These are phyloP conservation scores for Yamadazyma trypodendri DNA, from an alignment of 1,139 yeast species.

Conservation along the genomic window DNA sequence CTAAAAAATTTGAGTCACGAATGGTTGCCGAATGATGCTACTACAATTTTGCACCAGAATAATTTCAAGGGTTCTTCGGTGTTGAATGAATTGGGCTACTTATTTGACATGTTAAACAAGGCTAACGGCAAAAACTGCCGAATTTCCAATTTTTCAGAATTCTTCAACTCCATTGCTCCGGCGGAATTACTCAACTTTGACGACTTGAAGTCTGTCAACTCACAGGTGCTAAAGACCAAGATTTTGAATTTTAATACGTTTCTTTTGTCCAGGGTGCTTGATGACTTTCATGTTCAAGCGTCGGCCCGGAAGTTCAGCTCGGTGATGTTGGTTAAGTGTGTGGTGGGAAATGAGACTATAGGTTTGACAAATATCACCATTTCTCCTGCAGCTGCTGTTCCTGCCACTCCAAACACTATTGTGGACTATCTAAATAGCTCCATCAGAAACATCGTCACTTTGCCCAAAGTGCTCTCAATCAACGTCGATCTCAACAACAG, in stretches of 20 bases:
- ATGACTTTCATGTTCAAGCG: slow-evolving; percentile 43
- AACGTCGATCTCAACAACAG: slow-evolving; percentile 54
- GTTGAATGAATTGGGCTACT: slow-evolving; percentile 79
- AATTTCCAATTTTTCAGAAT: slow-evolving; percentile 65
- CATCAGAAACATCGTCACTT: slow-evolving; percentile 28
- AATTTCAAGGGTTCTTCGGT: slow-evolving; percentile 53
- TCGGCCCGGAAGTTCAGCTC: slow-evolving; percentile 18
- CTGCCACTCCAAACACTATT: slow-evolving; percentile 22
- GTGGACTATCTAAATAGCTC: slow-evolving; percentile 57
- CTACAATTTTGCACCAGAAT: slow-evolving; percentile 21
- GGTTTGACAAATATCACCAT: slow-evolving; percentile 23
- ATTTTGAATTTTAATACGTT: slow-evolving; percentile 61
- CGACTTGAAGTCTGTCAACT: slow-evolving; percentile 36
- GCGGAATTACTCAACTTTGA: slow-evolving; percentile 52
- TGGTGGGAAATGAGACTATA: slow-evolving; percentile 24
- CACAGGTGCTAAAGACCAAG: slow-evolving; percentile 36
- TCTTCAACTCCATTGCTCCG: slow-evolving; percentile 47
- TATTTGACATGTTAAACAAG: slow-evolving; percentile 87
- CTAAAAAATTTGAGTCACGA: slow-evolving; percentile 57
- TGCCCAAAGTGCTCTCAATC: slow-evolving; percentile 69
- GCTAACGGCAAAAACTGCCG: slow-evolving; percentile 72
- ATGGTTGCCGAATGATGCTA: slow-evolving; percentile 46
- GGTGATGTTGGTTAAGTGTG: slow-evolving; percentile 31
- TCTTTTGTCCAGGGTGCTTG: slow-evolving; percentile 47
- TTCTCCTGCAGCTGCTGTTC: slow-evolving; percentile 4